phyloP scores from a whole-genome alignment of 2,329 filamentous ascomycete genomes.

The Torrubiella hemipterigena region DNA sequence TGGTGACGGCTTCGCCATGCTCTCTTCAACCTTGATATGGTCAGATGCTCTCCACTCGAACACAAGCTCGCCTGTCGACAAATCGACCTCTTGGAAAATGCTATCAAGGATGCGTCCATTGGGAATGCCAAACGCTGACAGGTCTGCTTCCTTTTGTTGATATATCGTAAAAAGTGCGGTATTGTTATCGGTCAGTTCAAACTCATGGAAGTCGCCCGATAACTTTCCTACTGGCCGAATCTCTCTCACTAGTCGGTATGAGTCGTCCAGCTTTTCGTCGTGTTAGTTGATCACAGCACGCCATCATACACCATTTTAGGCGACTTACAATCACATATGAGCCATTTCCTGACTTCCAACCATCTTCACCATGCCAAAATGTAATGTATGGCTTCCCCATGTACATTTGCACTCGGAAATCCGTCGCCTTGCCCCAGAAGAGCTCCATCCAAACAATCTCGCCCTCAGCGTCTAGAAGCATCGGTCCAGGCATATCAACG shows the following conservation, averaged over 20 bases:
- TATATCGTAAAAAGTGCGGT: constrained; percentile 28
- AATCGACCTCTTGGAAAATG: constrained; percentile 33
- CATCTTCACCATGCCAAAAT: constrained; percentile 26
- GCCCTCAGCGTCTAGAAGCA: constrained; percentile 29
- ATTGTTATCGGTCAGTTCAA: constrained; percentile 24
- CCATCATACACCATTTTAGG: not conserved
- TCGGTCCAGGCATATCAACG: constrained; percentile 22
- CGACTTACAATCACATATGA: constrained; percentile 30
- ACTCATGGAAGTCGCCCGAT: constrained; percentile 22
- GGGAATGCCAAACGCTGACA: constrained; percentile 12
- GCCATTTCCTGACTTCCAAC: constrained; percentile 33
- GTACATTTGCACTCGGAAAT: constrained; percentile 13
- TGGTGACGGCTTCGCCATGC: constrained; percentile 9
- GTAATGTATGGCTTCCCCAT: constrained; percentile 8
- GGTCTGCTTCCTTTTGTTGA: constrained; percentile 14
- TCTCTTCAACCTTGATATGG: constrained; percentile 14
- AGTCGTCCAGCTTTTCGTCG: constrained; percentile 14
- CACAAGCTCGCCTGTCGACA: constrained; percentile 33
- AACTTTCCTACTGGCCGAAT: constrained; percentile 12
- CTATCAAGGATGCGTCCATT: constrained; percentile 19
- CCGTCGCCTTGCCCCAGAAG: constrained; percentile 14
- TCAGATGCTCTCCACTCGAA: constrained; percentile 31
- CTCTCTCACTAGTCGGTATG: constrained; percentile 16
- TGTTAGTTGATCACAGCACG: not conserved
- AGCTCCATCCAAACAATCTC: constrained; percentile 32